These are phyloP conservation scores for Tinospora cordifolia DNA, from an alignment of 164 flowering plant species.

Conservation along the genomic window DNA sequence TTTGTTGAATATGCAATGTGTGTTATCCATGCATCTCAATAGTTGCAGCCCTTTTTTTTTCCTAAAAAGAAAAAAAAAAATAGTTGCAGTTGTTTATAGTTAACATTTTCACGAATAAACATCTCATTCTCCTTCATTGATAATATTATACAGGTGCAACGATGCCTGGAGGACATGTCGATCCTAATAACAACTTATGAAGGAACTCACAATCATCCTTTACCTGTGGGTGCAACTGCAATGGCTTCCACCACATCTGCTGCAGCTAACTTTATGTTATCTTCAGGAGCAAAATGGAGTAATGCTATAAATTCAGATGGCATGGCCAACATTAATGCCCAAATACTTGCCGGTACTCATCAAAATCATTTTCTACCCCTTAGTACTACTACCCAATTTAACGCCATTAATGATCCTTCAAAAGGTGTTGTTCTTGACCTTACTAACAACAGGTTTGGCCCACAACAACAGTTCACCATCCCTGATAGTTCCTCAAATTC, in stretches of 20 bases:
- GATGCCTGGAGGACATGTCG: constrained; percentile 71
- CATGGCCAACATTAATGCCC: constrained; percentile 11
- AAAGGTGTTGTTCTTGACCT: constrained; percentile 32
- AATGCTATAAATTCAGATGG: constrained; percentile 12
- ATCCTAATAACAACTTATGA: constrained; percentile 68
- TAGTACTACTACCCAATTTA: constrained; percentile 11
- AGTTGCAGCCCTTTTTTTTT: too few relatives aligned
- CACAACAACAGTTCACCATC: background rate
- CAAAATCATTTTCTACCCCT: constrained; percentile 5
- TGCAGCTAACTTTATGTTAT: constrained; percentile 33
- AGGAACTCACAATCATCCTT: constrained; percentile 71
- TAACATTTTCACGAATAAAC: too few relatives aligned
- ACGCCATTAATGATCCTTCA: constrained; percentile 4
- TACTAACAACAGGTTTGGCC: constrained; percentile 24
- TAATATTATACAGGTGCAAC: constrained; percentile 42
- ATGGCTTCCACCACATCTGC: constrained; percentile 57
- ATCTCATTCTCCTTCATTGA: too few relatives aligned
- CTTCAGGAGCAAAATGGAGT: constrained; percentile 28
- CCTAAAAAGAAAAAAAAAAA: too few relatives aligned
- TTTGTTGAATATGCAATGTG: too few relatives aligned
- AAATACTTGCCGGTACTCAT: constrained; percentile 7
- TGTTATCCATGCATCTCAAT: too few relatives aligned
- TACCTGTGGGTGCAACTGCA: constrained; percentile 65
- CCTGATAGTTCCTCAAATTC: constrained; percentile 25
- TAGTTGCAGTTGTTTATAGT: too few relatives aligned